A percentile compares a stretch with the other conserved stretches of the same genome.
Conservation (phyloP, 148 eudicot species). For the Rhododendron kiyosumense region DNA sequence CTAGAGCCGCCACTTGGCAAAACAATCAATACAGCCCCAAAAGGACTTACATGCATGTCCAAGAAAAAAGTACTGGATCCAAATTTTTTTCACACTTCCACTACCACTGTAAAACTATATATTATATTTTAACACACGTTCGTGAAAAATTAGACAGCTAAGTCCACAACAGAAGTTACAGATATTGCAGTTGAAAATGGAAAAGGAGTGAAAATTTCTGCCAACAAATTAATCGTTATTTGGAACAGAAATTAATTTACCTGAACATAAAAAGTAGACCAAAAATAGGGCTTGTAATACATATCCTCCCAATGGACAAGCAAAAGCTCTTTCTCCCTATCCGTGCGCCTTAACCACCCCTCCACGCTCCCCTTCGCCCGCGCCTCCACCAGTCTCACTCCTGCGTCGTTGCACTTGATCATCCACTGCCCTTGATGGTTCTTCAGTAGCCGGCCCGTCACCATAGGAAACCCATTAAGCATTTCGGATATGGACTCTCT, state of each 20-base stretch:
- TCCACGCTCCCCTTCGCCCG: slow-evolving; percentile 55
- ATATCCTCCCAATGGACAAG: slow-evolving; percentile 65
- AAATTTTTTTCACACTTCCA: too few relatives aligned
- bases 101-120: too few relatives aligned
- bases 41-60: too few relatives aligned
- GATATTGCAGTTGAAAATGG: too few relatives aligned
- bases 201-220: too few relatives aligned
- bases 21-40: too few relatives aligned
- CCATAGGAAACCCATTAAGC: slow-evolving; percentile 31
- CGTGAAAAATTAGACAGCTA: too few relatives aligned
- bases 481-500: slow-evolving; percentile 36
- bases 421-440: slow-evolving; percentile 42
- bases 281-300: slow-evolving; percentile 48
- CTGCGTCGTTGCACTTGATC: slow-evolving; percentile 71
- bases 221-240: too few relatives aligned
- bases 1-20: too few relatives aligned
- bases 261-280: slow-evolving; percentile 57
- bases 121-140: too few relatives aligned
- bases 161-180: too few relatives aligned
- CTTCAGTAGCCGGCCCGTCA: slow-evolving; percentile 46
- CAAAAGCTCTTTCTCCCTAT: slow-evolving; percentile 46
- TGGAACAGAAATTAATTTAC: slow-evolving; percentile 12
- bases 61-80: too few relatives aligned
- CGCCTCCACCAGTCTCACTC: slow-evolving; percentile 55
- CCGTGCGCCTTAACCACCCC: slow-evolving; percentile 47